These are phyloP conservation scores for Ustulina deusta DNA, from an alignment of 2,329 filamentous ascomycete genomes.

Conservation along the genomic window DNA sequence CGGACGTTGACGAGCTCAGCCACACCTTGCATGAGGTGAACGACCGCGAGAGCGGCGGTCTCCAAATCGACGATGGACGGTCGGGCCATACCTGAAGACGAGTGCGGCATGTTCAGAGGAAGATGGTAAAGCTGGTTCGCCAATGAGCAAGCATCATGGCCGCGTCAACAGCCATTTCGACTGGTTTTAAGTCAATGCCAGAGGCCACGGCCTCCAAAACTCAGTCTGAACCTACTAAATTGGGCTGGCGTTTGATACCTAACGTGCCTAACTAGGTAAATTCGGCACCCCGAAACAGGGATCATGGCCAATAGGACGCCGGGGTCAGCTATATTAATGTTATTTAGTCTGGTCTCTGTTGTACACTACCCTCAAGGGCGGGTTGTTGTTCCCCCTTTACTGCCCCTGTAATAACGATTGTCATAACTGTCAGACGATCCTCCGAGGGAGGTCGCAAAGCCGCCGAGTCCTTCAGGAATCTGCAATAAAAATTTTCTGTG, in stretches of 20 bases:
- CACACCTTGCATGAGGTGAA: slow-evolving; percentile 38
- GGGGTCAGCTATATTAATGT: slow-evolving; percentile 33
- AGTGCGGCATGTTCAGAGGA: slow-evolving; percentile 32
- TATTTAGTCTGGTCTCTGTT: slow-evolving; percentile 35
- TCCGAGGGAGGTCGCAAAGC: slow-evolving; percentile 25
- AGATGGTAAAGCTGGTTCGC: slow-evolving; percentile 24
- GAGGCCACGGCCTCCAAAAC: slow-evolving; percentile 13
- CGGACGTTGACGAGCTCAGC: slow-evolving; percentile 36
- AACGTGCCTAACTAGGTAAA: slow-evolving; percentile 39
- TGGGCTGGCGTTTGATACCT: slow-evolving; percentile 41
- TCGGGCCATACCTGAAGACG: slow-evolving; percentile 33
- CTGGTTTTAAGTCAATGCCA: slow-evolving; percentile 33
- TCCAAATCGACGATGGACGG: slow-evolving; percentile 38
- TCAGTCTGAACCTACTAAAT: slow-evolving; percentile 35
- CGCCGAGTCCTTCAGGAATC: slow-evolving; percentile 25
- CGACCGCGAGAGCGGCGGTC: slow-evolving; percentile 35
- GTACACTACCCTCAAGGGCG: slow-evolving; percentile 28
- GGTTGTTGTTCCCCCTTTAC: slow-evolving; percentile 34
- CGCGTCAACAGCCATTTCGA: slow-evolving; percentile 20
- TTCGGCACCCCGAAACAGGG: slow-evolving; percentile 33
- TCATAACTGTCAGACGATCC: slow-evolving; percentile 40
- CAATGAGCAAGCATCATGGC: slow-evolving; percentile 20
- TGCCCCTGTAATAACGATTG: slow-evolving; percentile 37
- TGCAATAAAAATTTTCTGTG: slow-evolving; percentile 29
- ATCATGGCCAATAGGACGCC: slow-evolving; percentile 34